Conservation (phyloP, 1,284 basidiomycete species). For the Naganishia sp. region DNA sequence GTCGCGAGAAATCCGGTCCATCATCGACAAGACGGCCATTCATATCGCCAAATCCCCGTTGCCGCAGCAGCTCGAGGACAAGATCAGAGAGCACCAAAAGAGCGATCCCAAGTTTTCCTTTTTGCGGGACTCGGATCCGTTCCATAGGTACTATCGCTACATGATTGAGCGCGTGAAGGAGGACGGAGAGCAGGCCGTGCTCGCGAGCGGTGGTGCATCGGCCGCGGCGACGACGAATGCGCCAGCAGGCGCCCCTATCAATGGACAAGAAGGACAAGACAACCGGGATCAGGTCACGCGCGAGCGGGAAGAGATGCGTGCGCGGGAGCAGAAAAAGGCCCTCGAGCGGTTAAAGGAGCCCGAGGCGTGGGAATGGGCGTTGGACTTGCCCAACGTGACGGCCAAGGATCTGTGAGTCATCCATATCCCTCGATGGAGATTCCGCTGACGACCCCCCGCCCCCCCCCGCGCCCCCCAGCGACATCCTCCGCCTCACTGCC, state of each 20-base stretch:
- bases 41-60: conserved; percentile 90
- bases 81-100: conserved; percentile 91
- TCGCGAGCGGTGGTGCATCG: conserved; percentile 38
- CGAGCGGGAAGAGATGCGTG: conserved; percentile 54
- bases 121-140: conserved; percentile 85
- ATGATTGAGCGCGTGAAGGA: conserved; percentile 68
- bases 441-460: conserved; percentile 12
- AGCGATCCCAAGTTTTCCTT: conserved; percentile 96
- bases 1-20: conserved; percentile 91
- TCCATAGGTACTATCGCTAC: conserved; percentile 94
- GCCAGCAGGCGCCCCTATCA: conserved; percentile 35
- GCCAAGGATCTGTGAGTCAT: conserved; percentile 80
- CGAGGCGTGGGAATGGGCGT: conserved; percentile 76
- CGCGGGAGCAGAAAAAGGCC: conserved; percentile 57
- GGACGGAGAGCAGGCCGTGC: conserved; percentile 67
- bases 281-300: conserved; percentile 41
- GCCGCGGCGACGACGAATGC: conserved; percentile 43
- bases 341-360: conserved; percentile 66
- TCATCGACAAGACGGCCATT: conserved; percentile 94
- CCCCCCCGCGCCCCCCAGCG: conserved; percentile 59
- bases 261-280: conserved; percentile 48
- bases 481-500: conserved; percentile 87
- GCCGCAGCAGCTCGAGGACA: conserved; percentile 86
- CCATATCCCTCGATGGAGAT: background rate
- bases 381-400: conserved; percentile 86